These are phyloP conservation scores for Entoloma clypeatum DNA, from an alignment of 1,284 basidiomycete species.

Conservation along the genomic window DNA sequence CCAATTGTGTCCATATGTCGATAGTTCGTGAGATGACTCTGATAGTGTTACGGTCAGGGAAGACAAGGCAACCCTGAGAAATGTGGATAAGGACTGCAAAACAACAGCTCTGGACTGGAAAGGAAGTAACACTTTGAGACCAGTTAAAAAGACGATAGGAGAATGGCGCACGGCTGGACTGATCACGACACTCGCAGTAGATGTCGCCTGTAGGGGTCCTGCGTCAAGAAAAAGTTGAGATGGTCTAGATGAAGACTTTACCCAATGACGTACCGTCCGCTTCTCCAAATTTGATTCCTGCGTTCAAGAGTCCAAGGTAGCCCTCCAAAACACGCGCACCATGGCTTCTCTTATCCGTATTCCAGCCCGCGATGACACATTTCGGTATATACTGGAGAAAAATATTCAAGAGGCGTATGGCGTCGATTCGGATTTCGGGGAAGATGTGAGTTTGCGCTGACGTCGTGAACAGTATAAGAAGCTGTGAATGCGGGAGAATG, in stretches of 20 bases:
- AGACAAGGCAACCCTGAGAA: slow-evolving; percentile 45
- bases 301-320: slow-evolving; percentile 70
- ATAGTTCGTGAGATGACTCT: slow-evolving; percentile 5
- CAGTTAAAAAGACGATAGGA: background rate
- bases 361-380: slow-evolving; percentile 69
- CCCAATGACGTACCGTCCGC: slow-evolving; percentile 42
- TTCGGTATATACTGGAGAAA: slow-evolving; percentile 73
- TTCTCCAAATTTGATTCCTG: slow-evolving; percentile 58
- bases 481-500: slow-evolving; percentile 66
- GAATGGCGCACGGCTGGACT: slow-evolving; percentile 51
- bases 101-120: slow-evolving; percentile 60
- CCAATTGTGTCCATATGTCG: slow-evolving; percentile 40
- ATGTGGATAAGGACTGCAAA: slow-evolving; percentile 56
- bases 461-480: slow-evolving; percentile 80
- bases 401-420: slow-evolving; percentile 78
- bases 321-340: slow-evolving; percentile 68
- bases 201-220: slow-evolving; percentile 53
- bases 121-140: slow-evolving; percentile 6
- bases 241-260: slow-evolving; percentile 4
- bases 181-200: slow-evolving; percentile 60
- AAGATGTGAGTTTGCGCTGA: slow-evolving; percentile 95
- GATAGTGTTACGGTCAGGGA: slow-evolving; percentile 13
- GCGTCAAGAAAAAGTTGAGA: slow-evolving; percentile 2
- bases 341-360: slow-evolving; percentile 42
- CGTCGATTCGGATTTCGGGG: slow-evolving; percentile 90